Evolutionary conservation across 2,329 filamentous ascomycete genomes (phyloP).

Genomic region (Leptographium lundbergii): DNA sequence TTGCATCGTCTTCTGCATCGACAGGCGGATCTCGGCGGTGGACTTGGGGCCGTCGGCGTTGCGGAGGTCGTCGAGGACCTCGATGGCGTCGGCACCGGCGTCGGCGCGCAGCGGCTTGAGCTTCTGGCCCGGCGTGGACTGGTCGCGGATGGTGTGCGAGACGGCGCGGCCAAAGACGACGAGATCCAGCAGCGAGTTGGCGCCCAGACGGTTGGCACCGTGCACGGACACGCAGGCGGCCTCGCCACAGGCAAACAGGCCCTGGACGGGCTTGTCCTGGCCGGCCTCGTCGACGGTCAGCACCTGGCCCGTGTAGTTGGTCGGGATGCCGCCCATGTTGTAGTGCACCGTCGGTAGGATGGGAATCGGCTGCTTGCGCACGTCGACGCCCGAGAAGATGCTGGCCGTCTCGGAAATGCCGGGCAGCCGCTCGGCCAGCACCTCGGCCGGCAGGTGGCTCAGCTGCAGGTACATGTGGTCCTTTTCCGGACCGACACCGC

Average conservation of each 20-base stretch:
- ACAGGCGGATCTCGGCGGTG: conserved; percentile 75
- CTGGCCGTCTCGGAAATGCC: conserved; percentile 98
- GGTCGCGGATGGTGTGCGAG: conserved; percentile 92
- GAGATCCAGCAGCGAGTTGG: conserved; percentile 95
- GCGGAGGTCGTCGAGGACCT: conserved; percentile 73
- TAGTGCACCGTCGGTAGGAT: conserved; percentile 97
- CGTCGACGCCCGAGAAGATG: conserved; percentile 95
- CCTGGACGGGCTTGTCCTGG: conserved; percentile 85
- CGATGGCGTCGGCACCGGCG: conserved; percentile 77
- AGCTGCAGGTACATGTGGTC: conserved; percentile 98
- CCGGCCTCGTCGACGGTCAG: conserved; percentile 76
- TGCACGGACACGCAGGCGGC: conserved; percentile 96
- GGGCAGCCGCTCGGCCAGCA: conserved; percentile 90
- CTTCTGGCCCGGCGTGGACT: conserved; percentile 70
- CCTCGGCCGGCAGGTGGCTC: conserved; percentile 82
- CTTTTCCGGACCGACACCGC: conserved; percentile 92
- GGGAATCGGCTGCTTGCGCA: conserved; percentile 92
- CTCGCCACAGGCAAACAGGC: conserved; percentile 93
- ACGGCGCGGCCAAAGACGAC: conserved; percentile 97
- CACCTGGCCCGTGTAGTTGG: conserved; percentile 93
- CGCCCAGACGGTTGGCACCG: conserved; percentile 93
- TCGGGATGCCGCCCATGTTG: conserved; percentile 99
- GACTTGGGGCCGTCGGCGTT: conserved; percentile 74
- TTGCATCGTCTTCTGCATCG: conserved; percentile 99
- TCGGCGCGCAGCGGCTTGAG: conserved; percentile 73